Base-by-base conservation (phyloP, 352 stramenopile species). In the Phytophthora chlamydospora region DNA sequence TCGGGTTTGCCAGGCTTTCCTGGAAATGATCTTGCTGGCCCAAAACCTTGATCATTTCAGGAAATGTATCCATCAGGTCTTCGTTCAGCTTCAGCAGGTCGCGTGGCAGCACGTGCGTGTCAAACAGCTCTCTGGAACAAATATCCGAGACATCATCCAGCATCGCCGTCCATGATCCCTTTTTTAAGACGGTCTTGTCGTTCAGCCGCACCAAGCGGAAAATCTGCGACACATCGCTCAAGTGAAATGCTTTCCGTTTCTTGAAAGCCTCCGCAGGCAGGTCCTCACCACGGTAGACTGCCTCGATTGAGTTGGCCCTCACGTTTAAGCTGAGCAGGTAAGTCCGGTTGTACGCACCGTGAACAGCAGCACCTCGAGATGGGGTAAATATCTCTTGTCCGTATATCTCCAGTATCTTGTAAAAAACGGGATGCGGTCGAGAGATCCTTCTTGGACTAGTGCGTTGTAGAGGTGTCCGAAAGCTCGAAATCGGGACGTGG, bases 31-130 rank as follows among this genome's bases (percentile, higher is more conserved):
- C 24, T 16, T 46, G n/a, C 27, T 48, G 24, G 6, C 21, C 33
- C 11, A 79, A 57, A n/a, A 14, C 42, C 6, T 60, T 34, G 27
- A 56, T 69, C 7, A 80, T 35, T n/a, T 50, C 21, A 12, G 64
- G 35, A 14, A 73, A 77, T 21, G 68, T 21, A 13, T 73, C 68
- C 1, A 44, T 58, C 7, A 78, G n/a, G 19, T 74, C 73, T 19
- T 78, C 62, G 16, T 66, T 69, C 40, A 78, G 36, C 14, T 62
- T 69, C 7, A 82, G 52, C 42, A 75, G 33, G 39, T 76, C 60
- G 0, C 66, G 51, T 24, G 73, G 75, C 6, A 78, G 39, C 13
- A 81, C 62, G 19, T 66, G 69, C 5, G 66, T 60, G 0, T 64
- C 39, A 13, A 68, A 62, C 2, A 75, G 35, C 24, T 82, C 69